Base-by-base conservation (phyloP, 805 yeast genomes). In the Ogataea corticis region DNA sequence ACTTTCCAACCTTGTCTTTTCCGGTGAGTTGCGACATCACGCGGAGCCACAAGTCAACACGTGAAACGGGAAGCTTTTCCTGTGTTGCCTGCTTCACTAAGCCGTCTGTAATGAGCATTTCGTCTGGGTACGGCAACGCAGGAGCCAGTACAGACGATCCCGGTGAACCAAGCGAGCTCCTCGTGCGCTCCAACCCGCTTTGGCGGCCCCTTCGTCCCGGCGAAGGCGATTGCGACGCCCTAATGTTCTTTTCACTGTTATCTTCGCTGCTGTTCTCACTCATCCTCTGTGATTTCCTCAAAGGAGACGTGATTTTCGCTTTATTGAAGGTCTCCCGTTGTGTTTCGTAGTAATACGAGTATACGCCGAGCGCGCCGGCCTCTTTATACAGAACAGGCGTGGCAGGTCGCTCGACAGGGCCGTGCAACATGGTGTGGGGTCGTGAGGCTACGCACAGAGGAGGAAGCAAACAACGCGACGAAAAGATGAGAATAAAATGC, bases 1-100 rank as follows among this genome's bases (percentile, higher is more conserved):
- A 68, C 53, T 85, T 85, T 18, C 87, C 85, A 49, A 83, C 48
- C 57, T 83, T 83, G 57, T 85, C 94, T 59, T 85, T 85, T 40
- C 92, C 92, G 2, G 79, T 73, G 21, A 85, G 59, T 38, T 75
- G 73, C 41, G 76, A 76, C 42, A 83, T 59, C 60, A 83, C 63
- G 28, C 71, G 69, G 65, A 82, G 73, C 41, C 81, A 65, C 5
- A 83, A 32, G n/a, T 52, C 58, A 18, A 51, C 38, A 21, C 12
- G 43, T 12, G 52, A 34, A 4, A 55, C 44, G 25, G 25, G 25
- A 21, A 9, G 25, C 25, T n/a, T n/a, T n/a, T n/a, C n/a, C n/a
- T 9, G 25, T 5, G 7, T 21, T 5, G 25, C 25, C 25, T 21
- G 25, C 9, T 21, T 5, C 7, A 21, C 9, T 9, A 21, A 9